These are phyloP conservation scores for Citeromyces siamensis DNA, from an alignment of 1,139 yeast species.

Conservation along the genomic window DNA sequence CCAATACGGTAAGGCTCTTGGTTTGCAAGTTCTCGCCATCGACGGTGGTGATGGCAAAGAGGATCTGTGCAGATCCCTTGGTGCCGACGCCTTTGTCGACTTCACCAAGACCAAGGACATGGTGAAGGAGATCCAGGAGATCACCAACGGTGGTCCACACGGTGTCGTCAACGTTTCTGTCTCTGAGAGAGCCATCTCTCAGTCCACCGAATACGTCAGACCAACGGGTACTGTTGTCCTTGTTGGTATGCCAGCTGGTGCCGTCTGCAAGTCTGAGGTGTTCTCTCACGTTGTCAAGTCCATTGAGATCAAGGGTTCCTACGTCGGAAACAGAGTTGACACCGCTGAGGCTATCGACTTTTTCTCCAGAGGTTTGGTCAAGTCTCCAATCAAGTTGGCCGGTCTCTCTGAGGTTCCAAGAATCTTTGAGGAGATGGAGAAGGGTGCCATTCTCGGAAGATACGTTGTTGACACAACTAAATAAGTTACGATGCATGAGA, in stretches of 20 bases:
- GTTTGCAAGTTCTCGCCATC: slow-evolving; percentile 59
- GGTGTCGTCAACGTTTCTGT: slow-evolving; percentile 68
- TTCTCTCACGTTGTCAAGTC: slow-evolving; percentile 57
- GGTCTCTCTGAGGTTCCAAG: slow-evolving; percentile 53
- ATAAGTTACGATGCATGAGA: slow-evolving; percentile 13
- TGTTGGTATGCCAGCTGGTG: slow-evolving; percentile 68
- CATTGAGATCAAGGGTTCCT: slow-evolving; percentile 55
- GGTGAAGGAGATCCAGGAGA: slow-evolving; percentile 38
- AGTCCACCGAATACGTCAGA: slow-evolving; percentile 54
- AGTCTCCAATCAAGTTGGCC: slow-evolving; percentile 59
- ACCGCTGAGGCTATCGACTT: slow-evolving; percentile 67
- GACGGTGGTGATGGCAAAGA: slow-evolving; percentile 67
- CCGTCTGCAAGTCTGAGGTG: slow-evolving; percentile 50
- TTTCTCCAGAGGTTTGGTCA: slow-evolving; percentile 56
- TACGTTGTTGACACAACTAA: slow-evolving; percentile 63
- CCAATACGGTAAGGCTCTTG: slow-evolving; percentile 70
- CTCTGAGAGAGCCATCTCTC: slow-evolving; percentile 52
- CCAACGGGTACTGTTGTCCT: slow-evolving; percentile 60
- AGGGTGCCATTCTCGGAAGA: slow-evolving; percentile 63
- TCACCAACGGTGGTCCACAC: slow-evolving; percentile 64
- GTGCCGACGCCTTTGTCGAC: slow-evolving; percentile 60
- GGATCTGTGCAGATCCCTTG: slow-evolving; percentile 39
- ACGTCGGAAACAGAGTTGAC: slow-evolving; percentile 76
- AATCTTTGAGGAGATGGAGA: slow-evolving; percentile 57
- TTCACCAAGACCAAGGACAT: slow-evolving; percentile 47